These are phyloP conservation scores for Usnea hakonensis DNA, from an alignment of 495 filamentous ascomycete species.

Conservation along the genomic window DNA sequence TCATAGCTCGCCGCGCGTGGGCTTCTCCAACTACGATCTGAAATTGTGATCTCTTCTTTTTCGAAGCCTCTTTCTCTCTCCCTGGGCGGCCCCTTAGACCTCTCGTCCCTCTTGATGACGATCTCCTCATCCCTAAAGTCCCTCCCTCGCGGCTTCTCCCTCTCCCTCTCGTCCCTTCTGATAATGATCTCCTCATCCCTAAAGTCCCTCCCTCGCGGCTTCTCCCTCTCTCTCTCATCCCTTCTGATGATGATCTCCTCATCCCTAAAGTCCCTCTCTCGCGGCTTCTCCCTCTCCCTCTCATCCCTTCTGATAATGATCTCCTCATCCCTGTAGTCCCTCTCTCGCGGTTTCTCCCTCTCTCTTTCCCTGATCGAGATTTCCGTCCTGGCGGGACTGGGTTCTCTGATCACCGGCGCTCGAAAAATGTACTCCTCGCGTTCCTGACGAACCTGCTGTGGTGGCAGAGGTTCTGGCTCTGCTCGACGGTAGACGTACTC, in stretches of 20 bases:
- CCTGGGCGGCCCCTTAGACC: slow-evolving; percentile 21
- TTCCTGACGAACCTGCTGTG: slow-evolving; percentile 17
- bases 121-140: slow-evolving; percentile 28
- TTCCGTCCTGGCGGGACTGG: slow-evolving; percentile 27
- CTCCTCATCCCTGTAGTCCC: slow-evolving; percentile 22
- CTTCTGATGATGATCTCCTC: no score
- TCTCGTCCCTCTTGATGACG: slow-evolving; percentile 25
- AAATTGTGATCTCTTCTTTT: slow-evolving; percentile 27
- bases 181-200: slow-evolving; percentile 16
- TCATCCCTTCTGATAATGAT: neutral
- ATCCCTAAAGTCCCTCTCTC: slow-evolving; percentile 18
- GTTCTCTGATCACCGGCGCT: slow-evolving; percentile 11
- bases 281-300: slow-evolving; percentile 11
- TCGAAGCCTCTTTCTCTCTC: slow-evolving; percentile 20
- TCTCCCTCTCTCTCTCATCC: slow-evolving; percentile 16
- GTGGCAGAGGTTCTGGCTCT: slow-evolving; percentile 10
- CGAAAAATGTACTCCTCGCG: slow-evolving; percentile 25
- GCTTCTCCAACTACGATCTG: slow-evolving; percentile 22
- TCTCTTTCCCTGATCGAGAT: slow-evolving; percentile 23
- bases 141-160: slow-evolving; percentile 9
- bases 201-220: slow-evolving; percentile 15
- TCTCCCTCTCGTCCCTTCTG: slow-evolving; percentile 6
- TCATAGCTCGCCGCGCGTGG: slow-evolving; percentile 29
- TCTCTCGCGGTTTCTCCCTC: slow-evolving; percentile 13
- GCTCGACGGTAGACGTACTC: slow-evolving; percentile 22